Conservation (phyloP, 164 flowering plant species). For the Santalum album region DNA sequence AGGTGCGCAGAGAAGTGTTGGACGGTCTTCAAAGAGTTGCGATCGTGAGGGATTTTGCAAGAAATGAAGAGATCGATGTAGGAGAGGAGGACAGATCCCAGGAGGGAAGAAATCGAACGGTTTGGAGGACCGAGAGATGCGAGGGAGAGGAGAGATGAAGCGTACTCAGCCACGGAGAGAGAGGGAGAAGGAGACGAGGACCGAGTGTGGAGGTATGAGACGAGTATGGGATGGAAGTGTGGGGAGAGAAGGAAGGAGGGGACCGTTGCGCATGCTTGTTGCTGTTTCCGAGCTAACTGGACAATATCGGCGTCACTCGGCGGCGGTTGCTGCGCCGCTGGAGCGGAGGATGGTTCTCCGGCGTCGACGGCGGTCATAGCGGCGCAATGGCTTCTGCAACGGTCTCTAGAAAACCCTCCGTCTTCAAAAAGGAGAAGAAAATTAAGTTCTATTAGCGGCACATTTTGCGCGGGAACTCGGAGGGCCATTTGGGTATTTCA, state of each 20-base stretch:
- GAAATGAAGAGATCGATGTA: conserved; percentile 50
- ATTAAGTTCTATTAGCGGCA: no score
- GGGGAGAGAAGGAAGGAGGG: conserved; percentile 41
- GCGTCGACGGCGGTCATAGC: conserved; percentile 13
- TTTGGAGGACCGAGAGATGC: conserved; percentile 28
- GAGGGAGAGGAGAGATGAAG: conserved; percentile 46
- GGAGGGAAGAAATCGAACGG: conserved; percentile 36
- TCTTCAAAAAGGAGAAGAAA: no score
- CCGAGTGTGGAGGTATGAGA: conserved; percentile 41
- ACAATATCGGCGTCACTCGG: conserved; percentile 36
- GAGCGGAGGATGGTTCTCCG: not conserved
- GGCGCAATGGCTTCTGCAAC: not conserved
- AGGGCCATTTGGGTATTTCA: no score
- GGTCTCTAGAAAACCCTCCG: no score
- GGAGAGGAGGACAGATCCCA: conserved; percentile 36
- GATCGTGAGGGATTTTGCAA: conserved; percentile 43
- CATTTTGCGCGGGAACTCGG: no score
- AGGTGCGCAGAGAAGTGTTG: conserved; percentile 35
- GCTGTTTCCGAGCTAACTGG: conserved; percentile 31
- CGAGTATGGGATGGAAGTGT: conserved; percentile 32
- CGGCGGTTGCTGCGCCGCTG: not conserved
- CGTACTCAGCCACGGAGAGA: conserved; percentile 37
- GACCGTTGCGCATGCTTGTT: conserved; percentile 19
- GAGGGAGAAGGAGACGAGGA: conserved; percentile 34
- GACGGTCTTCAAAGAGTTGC: conserved; percentile 34